Evolutionary conservation across 2,329 filamentous ascomycete genomes (phyloP).

Genomic region (Sclerotiophoma versabilis): DNA sequence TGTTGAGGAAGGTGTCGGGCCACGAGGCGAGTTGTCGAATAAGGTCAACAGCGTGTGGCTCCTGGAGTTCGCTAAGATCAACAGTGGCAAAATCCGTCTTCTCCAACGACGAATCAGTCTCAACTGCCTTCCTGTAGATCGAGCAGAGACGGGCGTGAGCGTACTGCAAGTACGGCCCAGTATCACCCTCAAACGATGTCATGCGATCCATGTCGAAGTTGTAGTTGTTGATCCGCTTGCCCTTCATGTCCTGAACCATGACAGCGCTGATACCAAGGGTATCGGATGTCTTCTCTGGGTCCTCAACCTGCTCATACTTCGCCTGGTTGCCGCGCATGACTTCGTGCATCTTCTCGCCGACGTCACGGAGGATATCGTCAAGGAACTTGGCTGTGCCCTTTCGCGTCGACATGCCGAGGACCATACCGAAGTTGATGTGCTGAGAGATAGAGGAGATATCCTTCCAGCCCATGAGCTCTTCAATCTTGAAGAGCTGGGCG

Average conservation of each 20-base stretch:
- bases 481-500: constrained; percentile 70
- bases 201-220: constrained; percentile 81
- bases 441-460: constrained; percentile 66
- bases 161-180: constrained; percentile 85
- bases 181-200: constrained; percentile 85
- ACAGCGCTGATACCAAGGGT: constrained; percentile 91
- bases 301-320: constrained; percentile 89
- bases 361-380: constrained; percentile 61
- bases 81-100: constrained; percentile 69
- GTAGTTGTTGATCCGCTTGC: constrained; percentile 79
- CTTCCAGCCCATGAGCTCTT: constrained; percentile 67
- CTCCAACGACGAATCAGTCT: constrained; percentile 55
- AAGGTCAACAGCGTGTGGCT: constrained; percentile 75
- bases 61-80: constrained; percentile 72
- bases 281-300: constrained; percentile 84
- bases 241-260: constrained; percentile 98
- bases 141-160: constrained; percentile 60
- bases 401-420: constrained; percentile 68
- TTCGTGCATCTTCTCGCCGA: constrained; percentile 96
- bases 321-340: constrained; percentile 89
- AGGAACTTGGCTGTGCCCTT: constrained; percentile 65
- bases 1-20: constrained; percentile 85
- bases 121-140: constrained; percentile 60
- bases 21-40: constrained; percentile 81
- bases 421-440: constrained; percentile 72